Evolutionary conservation across 148 eudicot species (phyloP).

Genomic region (Vaccinium corymbosum): DNA sequence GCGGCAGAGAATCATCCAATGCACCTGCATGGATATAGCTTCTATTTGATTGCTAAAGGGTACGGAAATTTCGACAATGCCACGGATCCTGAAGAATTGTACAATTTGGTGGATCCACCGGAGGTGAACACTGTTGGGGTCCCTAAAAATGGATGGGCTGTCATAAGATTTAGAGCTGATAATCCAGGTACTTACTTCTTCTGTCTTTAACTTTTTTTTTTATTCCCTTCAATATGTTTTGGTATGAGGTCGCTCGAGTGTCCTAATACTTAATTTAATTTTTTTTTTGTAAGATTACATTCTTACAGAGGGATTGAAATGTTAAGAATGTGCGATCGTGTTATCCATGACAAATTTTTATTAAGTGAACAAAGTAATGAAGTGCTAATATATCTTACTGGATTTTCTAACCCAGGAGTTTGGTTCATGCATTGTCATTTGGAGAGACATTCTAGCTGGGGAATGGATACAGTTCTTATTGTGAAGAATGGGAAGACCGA

Average conservation of each 20-base stretch:
- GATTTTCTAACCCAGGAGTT: not conserved
- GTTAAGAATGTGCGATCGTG: too few relatives aligned
- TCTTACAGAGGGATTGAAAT: too few relatives aligned
- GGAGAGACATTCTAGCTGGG: not conserved
- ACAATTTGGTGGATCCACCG: conserved; percentile 27
- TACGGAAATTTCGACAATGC: conserved; percentile 16
- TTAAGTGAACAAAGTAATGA: too few relatives aligned
- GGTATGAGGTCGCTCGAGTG: too few relatives aligned
- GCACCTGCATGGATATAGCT: conserved; percentile 31
- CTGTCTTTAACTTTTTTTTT: not conserved
- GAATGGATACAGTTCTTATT: not conserved
- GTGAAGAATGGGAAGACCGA: not conserved
- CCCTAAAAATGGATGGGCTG: conserved; percentile 31
- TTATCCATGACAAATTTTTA: too few relatives aligned
- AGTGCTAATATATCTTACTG: not conserved
- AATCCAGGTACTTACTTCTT: conserved; percentile 22
- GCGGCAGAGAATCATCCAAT: conserved; percentile 30
- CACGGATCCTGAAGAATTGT: conserved; percentile 5
- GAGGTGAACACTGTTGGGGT: conserved; percentile 23
- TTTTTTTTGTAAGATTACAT: too few relatives aligned
- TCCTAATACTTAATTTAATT: too few relatives aligned
- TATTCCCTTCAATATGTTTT: too few relatives aligned
- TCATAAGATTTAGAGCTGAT: conserved; percentile 28
- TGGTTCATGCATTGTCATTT: conserved; percentile 14
- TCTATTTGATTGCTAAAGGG: conserved; percentile 21